Base-by-base conservation (phyloP, 805 yeast species). In the Henningerozyma blattae region DNA sequence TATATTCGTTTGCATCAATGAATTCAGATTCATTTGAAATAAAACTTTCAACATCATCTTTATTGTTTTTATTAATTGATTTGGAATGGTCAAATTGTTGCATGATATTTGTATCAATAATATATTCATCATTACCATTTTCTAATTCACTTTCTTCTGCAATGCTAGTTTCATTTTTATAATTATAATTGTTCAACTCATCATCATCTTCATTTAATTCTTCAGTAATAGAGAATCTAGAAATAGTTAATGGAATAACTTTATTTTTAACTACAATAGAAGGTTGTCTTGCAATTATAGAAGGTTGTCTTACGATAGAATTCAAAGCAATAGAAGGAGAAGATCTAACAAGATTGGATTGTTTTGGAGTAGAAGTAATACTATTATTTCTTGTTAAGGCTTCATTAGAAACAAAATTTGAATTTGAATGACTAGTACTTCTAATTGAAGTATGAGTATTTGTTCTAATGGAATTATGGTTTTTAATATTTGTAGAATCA, bases 221-320 rank as follows among this genome's bases (percentile, higher is more conserved):
- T 34, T 52, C 55, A 22, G 34, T 37, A 13, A 48, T 49, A 10
- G 58, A 42, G 26, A 46, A 51, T 17, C 44, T 52, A 27, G 44
- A 43, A 45, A 49, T 47, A 3, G 58, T 42, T 15, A 55, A 34
- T 22, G 59, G 59, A 16, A 56, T 54, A 3, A 53, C 59, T 37
- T 50, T 53, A 31, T 54, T 56, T 30, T 48, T 52, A 15, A 56
- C 58, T 13, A 54, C 61, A 17, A 54, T 53, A 2, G 59, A 54
- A 7, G 56, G 59, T 37, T 54, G 56, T 38, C 59, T 48, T n/a
- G n/a, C n/a, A n/a, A n/a, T n/a, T n/a, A 54, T 53, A 2, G 59
- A 54, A 7, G 56, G 59, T 37, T 54, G 56, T 38, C 59, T 48
- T 4, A 47, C 47, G 5, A 53, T 33, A 7, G 52, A 41, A 32